Conservation (phyloP, 768 basidiomycete species). For the Amanita exitialis region DNA sequence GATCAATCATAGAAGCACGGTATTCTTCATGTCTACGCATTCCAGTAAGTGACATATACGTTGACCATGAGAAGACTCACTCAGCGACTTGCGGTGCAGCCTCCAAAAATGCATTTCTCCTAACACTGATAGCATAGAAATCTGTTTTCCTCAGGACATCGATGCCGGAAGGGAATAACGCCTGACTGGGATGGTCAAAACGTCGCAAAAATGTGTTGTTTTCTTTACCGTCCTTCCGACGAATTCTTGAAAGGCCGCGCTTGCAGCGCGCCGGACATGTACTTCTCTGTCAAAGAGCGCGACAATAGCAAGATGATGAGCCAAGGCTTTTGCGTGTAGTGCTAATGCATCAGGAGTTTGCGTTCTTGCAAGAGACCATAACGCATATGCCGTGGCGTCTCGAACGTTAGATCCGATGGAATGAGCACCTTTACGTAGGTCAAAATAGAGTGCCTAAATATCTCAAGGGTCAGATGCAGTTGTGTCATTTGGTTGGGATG, state of each 20-base stretch:
- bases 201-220: not conserved
- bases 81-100: constrained; percentile 82
- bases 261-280: constrained; percentile 89
- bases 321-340: constrained; percentile 56
- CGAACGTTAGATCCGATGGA: constrained; percentile 92
- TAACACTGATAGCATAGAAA: constrained; percentile 86
- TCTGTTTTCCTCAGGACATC: constrained; percentile 88
- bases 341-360: constrained; percentile 48
- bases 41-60: constrained; percentile 4
- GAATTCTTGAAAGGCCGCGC: constrained; percentile 95
- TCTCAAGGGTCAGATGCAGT: not conserved
- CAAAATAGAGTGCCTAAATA: constrained; percentile 78
- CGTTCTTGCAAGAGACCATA: constrained; percentile 89
- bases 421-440: constrained; percentile 85
- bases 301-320: constrained; percentile 64
- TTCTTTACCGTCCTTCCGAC: constrained; percentile 82
- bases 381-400: constrained; percentile 87
- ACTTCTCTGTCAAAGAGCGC: constrained; percentile 91
- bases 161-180: constrained; percentile 87
- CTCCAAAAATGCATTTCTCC: constrained; percentile 74
- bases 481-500: constrained; percentile 2
- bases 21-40: constrained; percentile 69
- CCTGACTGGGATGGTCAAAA: constrained; percentile 33
- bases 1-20: constrained; percentile 54
- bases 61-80: constrained; percentile 36